phyloP scores from a whole-genome alignment of 2,329 filamentous ascomycete genomes.

The Corynespora cassiicola region DNA sequence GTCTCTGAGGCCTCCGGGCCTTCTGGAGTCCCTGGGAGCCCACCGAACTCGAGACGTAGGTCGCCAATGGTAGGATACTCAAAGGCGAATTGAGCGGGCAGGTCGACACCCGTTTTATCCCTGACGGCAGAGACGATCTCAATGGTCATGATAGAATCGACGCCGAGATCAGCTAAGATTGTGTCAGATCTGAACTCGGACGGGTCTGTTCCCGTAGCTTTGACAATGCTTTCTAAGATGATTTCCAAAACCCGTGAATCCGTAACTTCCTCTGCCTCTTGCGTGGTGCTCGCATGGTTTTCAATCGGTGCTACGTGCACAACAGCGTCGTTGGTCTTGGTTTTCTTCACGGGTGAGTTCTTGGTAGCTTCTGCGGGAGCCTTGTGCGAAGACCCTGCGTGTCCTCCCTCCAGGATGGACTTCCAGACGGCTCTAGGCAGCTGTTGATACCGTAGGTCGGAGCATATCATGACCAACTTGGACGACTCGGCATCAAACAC shows the following conservation, averaged over 20 bases:
- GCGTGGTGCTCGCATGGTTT: not conserved
- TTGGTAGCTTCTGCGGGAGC: not conserved
- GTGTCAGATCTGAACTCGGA: conserved; percentile 22
- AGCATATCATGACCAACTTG: not conserved
- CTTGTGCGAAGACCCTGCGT: not conserved
- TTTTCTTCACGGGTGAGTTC: not conserved
- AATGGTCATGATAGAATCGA: conserved; percentile 10
- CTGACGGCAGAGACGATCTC: conserved; percentile 10
- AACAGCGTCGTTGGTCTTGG: too few species aligned
- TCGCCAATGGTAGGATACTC: conserved; percentile 31
- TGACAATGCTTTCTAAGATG: conserved; percentile 22
- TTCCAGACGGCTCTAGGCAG: not conserved
- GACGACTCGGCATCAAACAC: conserved; percentile 1
- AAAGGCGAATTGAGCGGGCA: conserved; percentile 38
- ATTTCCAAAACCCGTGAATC: not conserved
- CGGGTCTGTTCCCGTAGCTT: conserved; percentile 28
- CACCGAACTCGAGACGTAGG: conserved; percentile 17
- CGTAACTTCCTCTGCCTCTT: too few species aligned
- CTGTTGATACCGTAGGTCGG: not conserved
- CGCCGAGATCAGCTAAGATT: not conserved
- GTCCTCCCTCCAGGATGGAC: conserved; percentile 3
- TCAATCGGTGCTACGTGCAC: not conserved
- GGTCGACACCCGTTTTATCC: conserved; percentile 6
- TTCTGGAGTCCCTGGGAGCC: conserved; percentile 2
- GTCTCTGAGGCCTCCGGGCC: too few species aligned